These are phyloP conservation scores for Blastocladiella emersonii DNA, from an alignment of 371 early-diverging fungal genomes.

Conservation along the genomic window DNA sequence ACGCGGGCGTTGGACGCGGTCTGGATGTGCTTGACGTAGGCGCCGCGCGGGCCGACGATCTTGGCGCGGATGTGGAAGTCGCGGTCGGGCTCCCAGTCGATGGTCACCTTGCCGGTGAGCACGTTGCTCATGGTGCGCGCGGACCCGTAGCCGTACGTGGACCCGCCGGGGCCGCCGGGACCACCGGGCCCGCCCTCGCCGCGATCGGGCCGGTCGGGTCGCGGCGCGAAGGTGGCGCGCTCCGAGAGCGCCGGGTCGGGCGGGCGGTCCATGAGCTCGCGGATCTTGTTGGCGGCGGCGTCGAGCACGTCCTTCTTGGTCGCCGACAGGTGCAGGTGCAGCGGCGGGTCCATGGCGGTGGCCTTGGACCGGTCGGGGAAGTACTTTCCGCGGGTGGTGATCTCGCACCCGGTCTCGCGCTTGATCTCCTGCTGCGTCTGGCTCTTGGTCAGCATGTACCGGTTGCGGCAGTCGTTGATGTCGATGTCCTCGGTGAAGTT, in stretches of 20 bases:
- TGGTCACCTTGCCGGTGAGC: constrained; percentile 43
- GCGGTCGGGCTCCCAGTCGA: constrained; percentile 54
- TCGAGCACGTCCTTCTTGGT: constrained; percentile 49
- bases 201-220: not conserved
- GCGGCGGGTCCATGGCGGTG: constrained; percentile 57
- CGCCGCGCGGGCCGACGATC: constrained; percentile 69
- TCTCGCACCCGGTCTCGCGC: constrained; percentile 50
- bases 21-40: constrained; percentile 76
- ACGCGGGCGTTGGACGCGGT: constrained; percentile 60
- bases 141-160: too few species aligned
- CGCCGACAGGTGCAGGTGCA: constrained; percentile 62
- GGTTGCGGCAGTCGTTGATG: constrained; percentile 67
- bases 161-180: not conserved
- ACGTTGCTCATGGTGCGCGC: too few species aligned
- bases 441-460: constrained; percentile 64
- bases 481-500: constrained; percentile 35
- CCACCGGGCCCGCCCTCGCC: not conserved
- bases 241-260: constrained; percentile 8
- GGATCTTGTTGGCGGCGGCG: constrained; percentile 48
- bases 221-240: constrained; percentile 8
- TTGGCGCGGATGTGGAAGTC: constrained; percentile 68
- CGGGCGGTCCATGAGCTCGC: constrained; percentile 52
- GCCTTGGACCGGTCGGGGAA: constrained; percentile 56
- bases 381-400: constrained; percentile 45
- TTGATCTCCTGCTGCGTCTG: constrained; percentile 56